These are phyloP conservation scores for Firmiana major DNA, from an alignment of 345 rosid genomes.

Conservation along the genomic window DNA sequence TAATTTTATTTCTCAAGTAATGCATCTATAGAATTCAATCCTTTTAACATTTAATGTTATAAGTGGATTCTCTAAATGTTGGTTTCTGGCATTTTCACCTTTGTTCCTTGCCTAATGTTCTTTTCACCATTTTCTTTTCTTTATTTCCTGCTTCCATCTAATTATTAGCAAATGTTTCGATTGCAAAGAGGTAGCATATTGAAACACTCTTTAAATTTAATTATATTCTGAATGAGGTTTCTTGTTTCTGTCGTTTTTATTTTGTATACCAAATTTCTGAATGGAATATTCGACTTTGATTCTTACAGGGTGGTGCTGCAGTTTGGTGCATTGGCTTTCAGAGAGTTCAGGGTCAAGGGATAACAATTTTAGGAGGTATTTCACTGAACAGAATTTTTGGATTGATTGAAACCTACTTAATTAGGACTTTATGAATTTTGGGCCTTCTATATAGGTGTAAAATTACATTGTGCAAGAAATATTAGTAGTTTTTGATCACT, in stretches of 20 bases:
- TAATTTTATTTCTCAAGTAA: too few relatives aligned
- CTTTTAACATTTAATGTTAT: too few relatives aligned
- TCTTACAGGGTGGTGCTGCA: constrained; percentile 55
- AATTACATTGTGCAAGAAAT: neutral
- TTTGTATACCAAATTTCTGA: neutral
- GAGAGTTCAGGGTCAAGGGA: constrained; percentile 54
- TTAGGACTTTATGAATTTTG: neutral
- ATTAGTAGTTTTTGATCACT: neutral
- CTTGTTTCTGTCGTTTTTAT: neutral
- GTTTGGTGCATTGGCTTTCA: constrained; percentile 93
- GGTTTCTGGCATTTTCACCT: neutral
- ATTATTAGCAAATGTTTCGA: neutral
- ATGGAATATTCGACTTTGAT: neutral
- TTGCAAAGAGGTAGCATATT: neutral
- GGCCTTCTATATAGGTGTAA: neutral
- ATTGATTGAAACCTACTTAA: neutral
- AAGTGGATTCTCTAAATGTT: too few relatives aligned
- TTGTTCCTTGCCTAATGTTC: neutral
- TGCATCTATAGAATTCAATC: too few relatives aligned
- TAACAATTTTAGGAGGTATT: constrained; percentile 94
- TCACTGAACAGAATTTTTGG: neutral
- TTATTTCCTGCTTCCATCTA: neutral
- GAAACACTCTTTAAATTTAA: neutral
- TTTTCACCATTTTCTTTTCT: neutral
- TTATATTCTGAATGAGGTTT: neutral